phyloP scores from a whole-genome alignment of 495 filamentous ascomycete genomes.

The Melanomma pulvis-pyrius region DNA sequence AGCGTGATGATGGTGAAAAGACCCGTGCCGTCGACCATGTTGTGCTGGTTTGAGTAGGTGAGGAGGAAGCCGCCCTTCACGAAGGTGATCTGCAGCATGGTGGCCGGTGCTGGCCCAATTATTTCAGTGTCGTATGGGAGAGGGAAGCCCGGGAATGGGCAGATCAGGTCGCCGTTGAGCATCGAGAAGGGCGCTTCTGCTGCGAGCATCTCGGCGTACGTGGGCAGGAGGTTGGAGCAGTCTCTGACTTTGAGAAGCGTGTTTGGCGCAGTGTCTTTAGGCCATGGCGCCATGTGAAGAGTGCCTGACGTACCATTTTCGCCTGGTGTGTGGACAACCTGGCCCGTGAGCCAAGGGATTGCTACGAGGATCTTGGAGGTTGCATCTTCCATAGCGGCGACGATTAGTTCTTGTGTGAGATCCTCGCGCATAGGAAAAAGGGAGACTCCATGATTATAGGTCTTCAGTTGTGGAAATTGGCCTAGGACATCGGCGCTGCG shows the following conservation, averaged over 20 bases:
- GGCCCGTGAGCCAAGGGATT: background rate
- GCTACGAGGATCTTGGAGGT: background rate
- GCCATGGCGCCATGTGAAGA: background rate
- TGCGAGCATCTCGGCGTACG: background rate
- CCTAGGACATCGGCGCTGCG: background rate
- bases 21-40: constrained; percentile 49
- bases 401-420: background rate
- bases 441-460: background rate
- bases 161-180: background rate
- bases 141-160: background rate
- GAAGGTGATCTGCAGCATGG: constrained; percentile 46
- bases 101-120: constrained; percentile 39
- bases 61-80: constrained; percentile 46
- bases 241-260: background rate
- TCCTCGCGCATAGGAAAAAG: background rate
- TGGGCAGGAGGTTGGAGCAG: background rate
- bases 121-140: background rate
- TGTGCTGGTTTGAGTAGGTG: constrained; percentile 48
- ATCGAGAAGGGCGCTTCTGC: background rate
- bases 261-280: background rate
- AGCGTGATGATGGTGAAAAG: constrained; percentile 45
- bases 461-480: background rate
- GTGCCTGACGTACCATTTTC: background rate
- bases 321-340: background rate
- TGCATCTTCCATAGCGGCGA: background rate